Evolutionary conservation across 768 basidiomycete genomes (phyloP), one percentile per base, ranked within the genome.

Genomic region (Hericium rajendrae): DNA sequence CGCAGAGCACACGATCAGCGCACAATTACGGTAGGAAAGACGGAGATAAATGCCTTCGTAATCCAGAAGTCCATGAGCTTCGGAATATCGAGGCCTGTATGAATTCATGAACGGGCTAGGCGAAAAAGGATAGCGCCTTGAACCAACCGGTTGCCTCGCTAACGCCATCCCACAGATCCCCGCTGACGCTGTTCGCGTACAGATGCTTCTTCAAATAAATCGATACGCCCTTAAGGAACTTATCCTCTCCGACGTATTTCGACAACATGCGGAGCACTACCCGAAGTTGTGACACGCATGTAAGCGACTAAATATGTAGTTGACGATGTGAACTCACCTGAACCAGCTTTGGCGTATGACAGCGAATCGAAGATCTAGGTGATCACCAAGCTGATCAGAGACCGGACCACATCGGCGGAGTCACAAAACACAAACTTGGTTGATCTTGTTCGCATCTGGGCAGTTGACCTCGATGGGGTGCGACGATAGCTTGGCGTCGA

Each of bases 401-500:
- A 50, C 38, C n/a, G 12, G 46, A 6, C 26, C 32, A 32, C 32
- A 32, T 32, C 32, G 32, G 32, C 32, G 32, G 32, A 32, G 26
- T 10, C 26, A 13, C 48, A 24, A 8, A 38, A 51, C 12, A 57
- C 63, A 50, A 49, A 84, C 84, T 74, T 87, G 86, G 64, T 86
- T 87, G 66, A 93, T 90, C 63, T 86, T 79, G 65, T 88, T 86
- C 8, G 90, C 87, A 67, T 94, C 91, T 0, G 86, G 88, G 67
- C 88, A 91, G 13, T 87, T 85, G 26, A 95, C 91, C 69, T 97
- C 91, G 64, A 98, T 88, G 1, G 95, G 89, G 69, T 98, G 94
- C 11, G 90, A 92, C 20, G 91, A 91, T 9, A 83, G 72, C 66
- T 91, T 90, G 2, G 91, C 80, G 66, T 98, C 95, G 50, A 95